Evolutionary conservation across 2,329 filamentous ascomycete genomes (phyloP), one percentile per base, ranked within the genome.

Genomic region (Aspergillus aculeatinus): DNA sequence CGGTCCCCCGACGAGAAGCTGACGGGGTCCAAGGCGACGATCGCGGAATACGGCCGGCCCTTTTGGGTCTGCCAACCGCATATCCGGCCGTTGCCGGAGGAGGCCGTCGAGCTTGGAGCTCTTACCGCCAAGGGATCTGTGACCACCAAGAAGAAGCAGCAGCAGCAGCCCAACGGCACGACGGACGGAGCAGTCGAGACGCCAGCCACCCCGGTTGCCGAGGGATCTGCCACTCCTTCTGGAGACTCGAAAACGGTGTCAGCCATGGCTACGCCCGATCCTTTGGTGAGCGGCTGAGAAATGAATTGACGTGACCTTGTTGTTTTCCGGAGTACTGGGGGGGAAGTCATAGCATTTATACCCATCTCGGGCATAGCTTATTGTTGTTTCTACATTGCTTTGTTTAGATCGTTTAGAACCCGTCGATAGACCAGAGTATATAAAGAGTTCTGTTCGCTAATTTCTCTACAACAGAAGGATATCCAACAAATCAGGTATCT

Each of bases 51-150:
- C 71, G 89, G 87, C 73, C 80, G 92, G 64, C 93, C 93, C 1
- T 97, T 88, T 85, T 97, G 92, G 91, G 83, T 96, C 4, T 92
- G 88, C 55, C 93, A 98, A 78, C 89, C 94, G 4, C 91, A 96
- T 69, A 85, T 97, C 6, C 81, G 93, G 58, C 93, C 92, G 47
- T 74, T 97, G 69, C 95, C 95, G 0, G 90, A 89, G 67, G 94
- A 98, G 78, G 95, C 95, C 2, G 70, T 95, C 65, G 88, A 89
- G 63, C 92, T 91, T 73, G 93, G 93, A 0, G 88, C 90, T 2
- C 82, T 96, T 74, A 85, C 82, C 59, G 73, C 88, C 63, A 44
- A 44, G 39, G 93, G 93, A 0, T 88, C 90, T 2, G 82, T 96
- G 73, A 85, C 82, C 60, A 73, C 88, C 63, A 91, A 87, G 68